These are phyloP conservation scores for Neoscytalidium dimidiatum DNA, from an alignment of 2,329 filamentous ascomycete genomes.

Conservation along the genomic window DNA sequence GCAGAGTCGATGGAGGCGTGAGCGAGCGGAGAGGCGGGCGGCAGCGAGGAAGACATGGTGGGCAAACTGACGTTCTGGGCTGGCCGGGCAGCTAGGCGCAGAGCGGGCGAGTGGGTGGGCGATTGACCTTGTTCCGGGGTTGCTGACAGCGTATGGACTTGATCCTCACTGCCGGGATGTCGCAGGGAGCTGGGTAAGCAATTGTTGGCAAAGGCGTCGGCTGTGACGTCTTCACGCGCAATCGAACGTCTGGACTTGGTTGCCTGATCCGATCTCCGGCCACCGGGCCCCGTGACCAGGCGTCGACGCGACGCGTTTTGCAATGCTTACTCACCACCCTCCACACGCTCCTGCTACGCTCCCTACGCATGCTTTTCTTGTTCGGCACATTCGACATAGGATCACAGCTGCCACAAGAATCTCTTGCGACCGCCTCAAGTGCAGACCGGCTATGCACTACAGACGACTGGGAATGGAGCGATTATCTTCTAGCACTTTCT, in stretches of 20 bases:
- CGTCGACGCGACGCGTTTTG: not conserved
- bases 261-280: not conserved
- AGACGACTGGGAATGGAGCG: no score
- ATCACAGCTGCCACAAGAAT: no score
- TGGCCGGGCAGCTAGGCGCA: not conserved
- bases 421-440: no score
- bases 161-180: not conserved
- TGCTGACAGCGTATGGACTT: not conserved
- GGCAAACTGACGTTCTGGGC: not conserved
- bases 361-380: no score
- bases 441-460: no score
- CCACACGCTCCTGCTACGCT: not conserved
- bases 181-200: not conserved
- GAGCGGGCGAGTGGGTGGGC: not conserved
- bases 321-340: not conserved
- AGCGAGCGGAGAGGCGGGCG: not conserved
- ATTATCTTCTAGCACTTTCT: no score
- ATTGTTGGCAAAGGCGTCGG: constrained; percentile 6
- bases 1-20: not conserved
- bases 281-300: not conserved
- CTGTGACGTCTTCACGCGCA: constrained; percentile 6
- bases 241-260: not conserved
- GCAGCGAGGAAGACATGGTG: not conserved
- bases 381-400: no score
- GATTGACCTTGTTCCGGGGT: not conserved